Evolutionary conservation across 2,329 filamentous ascomycete genomes (phyloP), one percentile per base, ranked within the genome.

Genomic region (Aspergillus clavatus): DNA sequence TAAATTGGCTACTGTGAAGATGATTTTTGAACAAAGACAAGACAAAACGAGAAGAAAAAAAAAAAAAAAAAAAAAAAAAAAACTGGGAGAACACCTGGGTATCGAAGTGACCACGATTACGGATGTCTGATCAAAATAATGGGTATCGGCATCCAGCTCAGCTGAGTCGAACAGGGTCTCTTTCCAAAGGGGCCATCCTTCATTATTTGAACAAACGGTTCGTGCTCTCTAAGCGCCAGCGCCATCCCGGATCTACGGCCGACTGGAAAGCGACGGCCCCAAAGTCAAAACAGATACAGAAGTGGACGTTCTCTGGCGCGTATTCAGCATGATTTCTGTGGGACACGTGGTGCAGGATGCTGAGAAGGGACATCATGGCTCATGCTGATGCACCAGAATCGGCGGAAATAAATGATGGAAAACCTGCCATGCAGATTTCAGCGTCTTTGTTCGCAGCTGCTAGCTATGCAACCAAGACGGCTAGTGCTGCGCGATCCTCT

Each of bases 271-370:
- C 23, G 16, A 31, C 38, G 44, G 10, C 35, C 33, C 33, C 29
- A 44, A 45, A 46, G 38, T 33, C 38, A 16, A n/a, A 24, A 16
- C 26, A 23, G 12, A 40, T 12, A 24, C 38, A 16, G 33, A 3
- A 16, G 18, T 36, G 14, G 10, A 40, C 44, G 40, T 46, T 23
- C 29, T 48, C 48, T 45, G 51, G 52, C 53, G 54, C 48, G 51
- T 56, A 54, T 44, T 37, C 23, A 38, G 24, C 40, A 46, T 45
- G 27, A 41, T 39, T 24, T 12, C 37, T 42, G 40, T 29, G 29
- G 37, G 40, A 54, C 54, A 56, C 52, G 54, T 56, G 54, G 52
- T 38, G 44, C 23, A 14, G 43, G 42, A 51, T 46, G 46, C 5
- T 24, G 5, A 24, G 42, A 53, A 50, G 47, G 42, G 31, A 19